Base-by-base conservation (phyloP, 1,284 basidiomycete genomes). In the Pseudozyma sp. region DNA sequence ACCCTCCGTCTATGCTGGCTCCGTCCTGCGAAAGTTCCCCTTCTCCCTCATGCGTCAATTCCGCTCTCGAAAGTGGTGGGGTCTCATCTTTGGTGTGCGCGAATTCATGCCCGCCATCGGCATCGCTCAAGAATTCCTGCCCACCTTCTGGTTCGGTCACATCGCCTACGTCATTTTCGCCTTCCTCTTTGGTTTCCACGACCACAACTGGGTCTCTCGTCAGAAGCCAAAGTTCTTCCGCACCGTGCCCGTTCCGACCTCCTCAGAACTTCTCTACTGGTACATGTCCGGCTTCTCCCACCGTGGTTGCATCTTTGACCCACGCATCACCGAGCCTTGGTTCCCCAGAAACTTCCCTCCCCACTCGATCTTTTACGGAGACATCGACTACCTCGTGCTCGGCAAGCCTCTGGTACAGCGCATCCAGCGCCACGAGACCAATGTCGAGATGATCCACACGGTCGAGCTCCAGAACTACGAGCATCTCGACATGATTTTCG, bases 181-280 rank as follows among this genome's bases (percentile, higher is more conserved):
- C 4, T 84, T 77, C 71, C 59, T 84, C 51, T 84, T 84, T 62
- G 78, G 77, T 52, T 82, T 82, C 73, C 76, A 83, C 66, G 81
- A 82, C 57, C 79, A 79, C 75, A 81, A 81, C 63, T 82, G 78
- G 81, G 49, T 81, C 40, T 48, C 63, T 7, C 81, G 82, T 54
- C 79, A 83, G 60, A 83, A 82, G 56, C 80, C 80, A 56, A 84
- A 84, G 77, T 74, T 84, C 24, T 84, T 84, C 73, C 77, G 82
- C 16, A 59, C 80, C 11, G 68, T 81, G 16, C 80, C 81, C 45
- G 60, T 82, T 13, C 57, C 68, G 8, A 84, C 82, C 16, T 81
- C 79, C 19, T 77, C 76, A 30, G 82, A 84, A 65, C 68, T 84
- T 35, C 77, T 84, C 54, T 83, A 84, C 75, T 84, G 76, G 71